Evolutionary conservation across 2,329 filamentous ascomycete species (phyloP), one percentile per base, ranked within the genome.

Genomic region (Colletotrichum siamense): DNA sequence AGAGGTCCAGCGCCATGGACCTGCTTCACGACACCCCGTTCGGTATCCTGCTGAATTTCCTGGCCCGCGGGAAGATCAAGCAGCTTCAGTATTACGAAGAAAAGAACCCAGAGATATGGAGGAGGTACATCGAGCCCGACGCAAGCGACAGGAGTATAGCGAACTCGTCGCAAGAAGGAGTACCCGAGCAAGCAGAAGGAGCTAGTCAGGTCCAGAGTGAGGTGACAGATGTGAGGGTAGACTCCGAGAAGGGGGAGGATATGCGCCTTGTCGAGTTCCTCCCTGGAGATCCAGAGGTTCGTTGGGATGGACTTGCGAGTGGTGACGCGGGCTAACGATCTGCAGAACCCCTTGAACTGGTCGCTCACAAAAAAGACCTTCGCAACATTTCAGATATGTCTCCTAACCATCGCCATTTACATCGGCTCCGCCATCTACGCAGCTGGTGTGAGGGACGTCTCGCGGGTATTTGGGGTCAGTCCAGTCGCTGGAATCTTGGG

Each of bases 371-470:
- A 72, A n/a, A 75, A 75, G 32, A 39, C 67, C 8, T 68, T 75
- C 4, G 69, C 72, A 8, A 75, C 73, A 2, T 62, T 62, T 16
- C 62, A 75, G 24, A 68, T 75, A 8, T 75, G 73, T 6, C 22
- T 75, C 6, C 39, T 75, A 4, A 75, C 73, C 0, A 34, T 22
- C 2, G 32, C 22, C 30, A 44, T 77, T 8, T 77, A 77, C 55
- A 30, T 76, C 28, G 69, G 73, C 39, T 73, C 76, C 9, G 69
- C 73, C n/a, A 76, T 76, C 5, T 77, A 76, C 32, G 69, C 36
- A 13, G 64, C 76, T 15, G 74, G 76, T 9, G 12, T 73, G 3
- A 5, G 13, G 44, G 73, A 76, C 16, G 55, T 73, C 24, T 65
- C 71, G 16, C 18, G n/a, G 12, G 62, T 65, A 2, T 77, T 76